A percentile compares a stretch with the other conserved stretches of the same genome.
These are phyloP conservation scores for Diutina pseudorugosa DNA, from an alignment of 1,139 yeast genomes.

Conservation along the genomic window DNA sequence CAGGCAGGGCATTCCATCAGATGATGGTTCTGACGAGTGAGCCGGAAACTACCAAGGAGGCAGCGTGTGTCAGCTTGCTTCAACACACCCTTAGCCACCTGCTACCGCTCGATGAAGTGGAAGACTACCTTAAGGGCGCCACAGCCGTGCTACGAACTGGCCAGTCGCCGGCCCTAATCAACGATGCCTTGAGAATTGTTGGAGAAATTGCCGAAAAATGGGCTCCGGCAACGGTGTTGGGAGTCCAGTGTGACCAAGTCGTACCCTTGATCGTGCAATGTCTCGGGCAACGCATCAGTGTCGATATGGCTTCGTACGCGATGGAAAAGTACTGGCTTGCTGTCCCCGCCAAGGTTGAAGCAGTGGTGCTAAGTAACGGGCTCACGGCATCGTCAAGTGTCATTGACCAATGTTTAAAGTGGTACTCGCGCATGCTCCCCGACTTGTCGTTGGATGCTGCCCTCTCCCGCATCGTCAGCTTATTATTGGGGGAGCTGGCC, in stretches of 20 bases:
- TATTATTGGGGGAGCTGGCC: background rate
- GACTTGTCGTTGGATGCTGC: background rate
- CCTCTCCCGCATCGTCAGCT: background rate
- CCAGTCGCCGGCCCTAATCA: background rate
- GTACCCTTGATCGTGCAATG: background rate
- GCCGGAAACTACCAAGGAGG: background rate
- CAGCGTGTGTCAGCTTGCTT: background rate
- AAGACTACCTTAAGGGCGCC: background rate
- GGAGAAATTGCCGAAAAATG: background rate
- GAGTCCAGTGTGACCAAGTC: background rate
- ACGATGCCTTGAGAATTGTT: background rate
- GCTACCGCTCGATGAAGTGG: background rate
- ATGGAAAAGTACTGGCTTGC: slow-evolving; percentile 1
- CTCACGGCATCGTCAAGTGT: background rate
- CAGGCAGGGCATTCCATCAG: background rate
- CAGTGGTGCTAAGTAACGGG: background rate
- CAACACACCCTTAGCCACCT: background rate
- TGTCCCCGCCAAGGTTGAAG: background rate
- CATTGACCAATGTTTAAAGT: background rate
- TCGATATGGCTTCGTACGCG: background rate
- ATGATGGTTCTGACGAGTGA: background rate
- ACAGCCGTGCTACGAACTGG: background rate
- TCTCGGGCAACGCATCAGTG: background rate
- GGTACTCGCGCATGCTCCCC: background rate
- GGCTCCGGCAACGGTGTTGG: background rate